Percentiles rank a stretch among this genome's conserved stretches.
phyloP scores from a whole-genome alignment of 1,284 basidiomycete species.

The Pholiota adiposa region DNA sequence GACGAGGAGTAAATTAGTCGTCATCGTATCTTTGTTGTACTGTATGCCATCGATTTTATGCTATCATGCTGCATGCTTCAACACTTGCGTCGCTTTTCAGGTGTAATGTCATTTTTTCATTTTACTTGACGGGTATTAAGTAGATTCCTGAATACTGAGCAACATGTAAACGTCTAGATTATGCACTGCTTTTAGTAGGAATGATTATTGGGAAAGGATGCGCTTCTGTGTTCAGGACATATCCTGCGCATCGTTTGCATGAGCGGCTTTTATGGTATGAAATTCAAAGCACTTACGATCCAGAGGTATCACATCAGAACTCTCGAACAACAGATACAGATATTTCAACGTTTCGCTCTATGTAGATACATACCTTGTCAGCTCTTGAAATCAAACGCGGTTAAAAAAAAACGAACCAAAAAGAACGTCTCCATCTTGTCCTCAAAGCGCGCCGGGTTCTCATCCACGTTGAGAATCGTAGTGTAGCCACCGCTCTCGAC shows the following conservation, averaged over 20 bases:
- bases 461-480: conserved; percentile 85
- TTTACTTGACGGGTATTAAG: background rate
- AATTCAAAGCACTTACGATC: conserved; percentile 54
- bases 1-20: conserved; percentile 75
- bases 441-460: conserved; percentile 59
- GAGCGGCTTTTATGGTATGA: background rate
- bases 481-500: conserved; percentile 85
- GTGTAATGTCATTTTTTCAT: background rate
- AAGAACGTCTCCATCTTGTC: conserved; percentile 98
- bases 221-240: conserved; percentile 95
- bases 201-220: conserved; percentile 72
- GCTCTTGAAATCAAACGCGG: background rate
- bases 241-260: conserved; percentile 51
- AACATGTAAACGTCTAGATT: background rate
- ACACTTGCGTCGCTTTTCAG: background rate
- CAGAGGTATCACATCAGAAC: conserved; percentile 72
- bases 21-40: conserved; percentile 16
- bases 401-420: conserved; percentile 56
- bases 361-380: conserved; percentile 8
- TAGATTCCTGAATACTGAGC: background rate
- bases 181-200: conserved; percentile 17
- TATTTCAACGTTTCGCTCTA: conserved; percentile 96
- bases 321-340: conserved; percentile 88
- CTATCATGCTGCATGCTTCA: conserved; percentile 22
- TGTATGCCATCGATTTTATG: conserved; percentile 23